These are phyloP conservation scores for Meyerozyma sp. DNA, from an alignment of 1,139 yeast species.

Conservation along the genomic window DNA sequence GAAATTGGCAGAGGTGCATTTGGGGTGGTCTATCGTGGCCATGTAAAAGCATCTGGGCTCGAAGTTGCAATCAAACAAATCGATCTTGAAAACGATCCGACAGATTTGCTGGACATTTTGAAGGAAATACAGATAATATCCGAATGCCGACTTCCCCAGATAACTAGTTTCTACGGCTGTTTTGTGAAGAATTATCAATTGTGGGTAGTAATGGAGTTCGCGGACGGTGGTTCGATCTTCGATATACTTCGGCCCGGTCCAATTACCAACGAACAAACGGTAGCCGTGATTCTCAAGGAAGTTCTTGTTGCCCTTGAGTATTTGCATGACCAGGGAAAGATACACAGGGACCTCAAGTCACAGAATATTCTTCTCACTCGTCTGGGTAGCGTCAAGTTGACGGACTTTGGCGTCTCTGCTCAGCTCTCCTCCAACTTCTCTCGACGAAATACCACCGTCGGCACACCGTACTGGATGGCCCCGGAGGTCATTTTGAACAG, in stretches of 20 bases:
- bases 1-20: constrained; percentile 87
- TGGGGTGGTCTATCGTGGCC: constrained; percentile 79
- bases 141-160: constrained; percentile 65
- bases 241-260: constrained; percentile 66
- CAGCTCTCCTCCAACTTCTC: constrained; percentile 76
- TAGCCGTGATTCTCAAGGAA: constrained; percentile 55
- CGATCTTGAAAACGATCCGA: constrained; percentile 72
- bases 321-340: constrained; percentile 71
- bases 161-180: constrained; percentile 75
- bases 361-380: constrained; percentile 72
- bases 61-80: constrained; percentile 69
- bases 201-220: constrained; percentile 83
- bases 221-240: constrained; percentile 79
- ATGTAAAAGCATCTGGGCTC: constrained; percentile 43
- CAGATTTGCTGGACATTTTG: constrained; percentile 74
- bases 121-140: constrained; percentile 73
- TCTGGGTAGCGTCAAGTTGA: constrained; percentile 77
- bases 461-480: constrained; percentile 99
- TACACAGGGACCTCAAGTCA: constrained; percentile 83
- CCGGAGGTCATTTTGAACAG: constrained; percentile 91
- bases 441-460: constrained; percentile 85
- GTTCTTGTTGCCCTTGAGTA: constrained; percentile 65
- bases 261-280: constrained; percentile 34
- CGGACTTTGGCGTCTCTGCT: constrained; percentile 95
- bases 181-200: constrained; percentile 73